Conservation (phyloP, 768 basidiomycete genomes). For the Neoboletus brunneissimus region DNA sequence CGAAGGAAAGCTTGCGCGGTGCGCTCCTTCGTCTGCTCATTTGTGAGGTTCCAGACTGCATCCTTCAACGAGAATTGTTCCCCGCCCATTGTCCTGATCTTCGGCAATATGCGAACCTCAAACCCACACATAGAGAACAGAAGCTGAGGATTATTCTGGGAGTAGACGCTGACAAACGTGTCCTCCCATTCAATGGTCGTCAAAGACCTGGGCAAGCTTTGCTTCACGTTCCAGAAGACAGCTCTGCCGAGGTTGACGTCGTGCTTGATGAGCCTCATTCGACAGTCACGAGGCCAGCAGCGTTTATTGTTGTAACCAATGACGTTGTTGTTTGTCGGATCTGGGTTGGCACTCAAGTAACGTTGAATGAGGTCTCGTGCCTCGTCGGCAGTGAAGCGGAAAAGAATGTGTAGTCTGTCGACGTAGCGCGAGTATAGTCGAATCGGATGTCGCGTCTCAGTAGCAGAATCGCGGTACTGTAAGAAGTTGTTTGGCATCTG, state of each 20-base stretch:
- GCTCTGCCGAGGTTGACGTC: slow-evolving; percentile 98
- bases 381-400: slow-evolving; percentile 97
- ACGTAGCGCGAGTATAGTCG: slow-evolving; percentile 97
- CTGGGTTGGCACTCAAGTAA: slow-evolving; percentile 95
- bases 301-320: slow-evolving; percentile 99
- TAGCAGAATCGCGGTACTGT: slow-evolving; percentile 92
- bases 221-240: slow-evolving; percentile 99
- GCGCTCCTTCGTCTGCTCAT: slow-evolving; percentile 95
- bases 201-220: slow-evolving; percentile 89
- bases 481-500: slow-evolving; percentile 98
- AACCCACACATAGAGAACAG: slow-evolving; percentile 99
- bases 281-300: slow-evolving; percentile 98
- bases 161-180: slow-evolving; percentile 95
- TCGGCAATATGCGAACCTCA: slow-evolving; percentile 95
- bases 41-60: slow-evolving; percentile 94
- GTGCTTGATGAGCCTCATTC: slow-evolving; percentile 99
- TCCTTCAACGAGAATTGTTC: slow-evolving; percentile 97
- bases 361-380: slow-evolving; percentile 96
- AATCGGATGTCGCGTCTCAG: slow-evolving; percentile 97
- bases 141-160: slow-evolving; percentile 95
- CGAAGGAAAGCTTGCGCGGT: slow-evolving; percentile 98
- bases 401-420: slow-evolving; percentile 91
- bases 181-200: slow-evolving; percentile 99
- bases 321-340: slow-evolving; percentile 98
- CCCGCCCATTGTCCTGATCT: slow-evolving; percentile 91